Conservation (phyloP, 176 grass and related monocot genomes). For the Aegilops speltoides region DNA sequence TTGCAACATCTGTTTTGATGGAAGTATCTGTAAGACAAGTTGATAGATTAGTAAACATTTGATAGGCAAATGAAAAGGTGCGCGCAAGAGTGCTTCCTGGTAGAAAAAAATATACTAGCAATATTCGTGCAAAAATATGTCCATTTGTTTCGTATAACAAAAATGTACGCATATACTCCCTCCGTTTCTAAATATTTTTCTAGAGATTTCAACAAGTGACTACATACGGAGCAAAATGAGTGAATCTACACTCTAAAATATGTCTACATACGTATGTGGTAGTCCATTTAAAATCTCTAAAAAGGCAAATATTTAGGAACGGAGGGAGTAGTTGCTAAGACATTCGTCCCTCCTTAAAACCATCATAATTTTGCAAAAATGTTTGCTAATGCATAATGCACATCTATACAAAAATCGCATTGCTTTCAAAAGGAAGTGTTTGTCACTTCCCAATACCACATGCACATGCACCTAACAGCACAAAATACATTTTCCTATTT, state of each 20-base stretch:
- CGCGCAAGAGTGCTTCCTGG: not conserved
- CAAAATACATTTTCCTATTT: not conserved
- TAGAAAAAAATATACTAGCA: not conserved
- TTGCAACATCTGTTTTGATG: slow-evolving; percentile 41
- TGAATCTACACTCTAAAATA: no score
- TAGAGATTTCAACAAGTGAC: no score
- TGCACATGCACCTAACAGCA: slow-evolving; percentile 2
- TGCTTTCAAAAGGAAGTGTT: not conserved
- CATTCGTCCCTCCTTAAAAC: not conserved
- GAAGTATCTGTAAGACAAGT: slow-evolving; percentile 32
- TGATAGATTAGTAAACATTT: not conserved
- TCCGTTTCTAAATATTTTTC: no score
- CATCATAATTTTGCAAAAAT: not conserved
- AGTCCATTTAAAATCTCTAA: no score
- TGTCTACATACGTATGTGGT: no score
- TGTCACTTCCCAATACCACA: not conserved
- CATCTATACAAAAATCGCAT: not conserved
- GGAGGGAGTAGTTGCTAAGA: not conserved
- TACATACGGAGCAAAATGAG: no score
- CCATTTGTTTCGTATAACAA: not conserved
- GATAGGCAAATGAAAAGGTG: not conserved
- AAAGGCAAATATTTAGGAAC: no score
- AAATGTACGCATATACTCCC: not conserved
- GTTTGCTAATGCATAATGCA: not conserved
- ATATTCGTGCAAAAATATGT: not conserved